A percentile compares a stretch with the other conserved stretches of the same genome.
Conservation (phyloP, 345 rosid genomes). For the Excoecaria agallocha region DNA sequence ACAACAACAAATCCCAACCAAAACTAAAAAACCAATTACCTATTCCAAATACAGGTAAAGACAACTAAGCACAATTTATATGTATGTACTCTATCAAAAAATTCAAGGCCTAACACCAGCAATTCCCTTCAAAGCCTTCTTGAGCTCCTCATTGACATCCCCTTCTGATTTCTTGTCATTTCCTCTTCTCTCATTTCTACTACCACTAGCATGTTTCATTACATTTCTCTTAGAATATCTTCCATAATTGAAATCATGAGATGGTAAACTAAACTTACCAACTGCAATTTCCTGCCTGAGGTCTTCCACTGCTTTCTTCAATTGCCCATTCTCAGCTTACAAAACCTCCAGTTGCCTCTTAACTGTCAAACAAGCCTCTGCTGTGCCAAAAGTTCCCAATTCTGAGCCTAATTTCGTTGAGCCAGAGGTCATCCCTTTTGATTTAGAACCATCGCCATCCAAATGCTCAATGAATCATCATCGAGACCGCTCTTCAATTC, state of each 20-base stretch:
- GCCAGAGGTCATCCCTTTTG: not conserved
- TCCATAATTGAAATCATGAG: slow-evolving; percentile 36
- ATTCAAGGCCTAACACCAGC: slow-evolving; percentile 28
- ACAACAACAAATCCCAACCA: no score
- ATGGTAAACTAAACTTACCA: slow-evolving; percentile 21
- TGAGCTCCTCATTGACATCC: slow-evolving; percentile 61
- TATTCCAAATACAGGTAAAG: no score
- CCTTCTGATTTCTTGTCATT: slow-evolving; percentile 55
- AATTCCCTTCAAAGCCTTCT: slow-evolving; percentile 59
- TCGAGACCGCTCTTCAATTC: slow-evolving; percentile 40
- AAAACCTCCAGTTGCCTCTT: slow-evolving; percentile 63
- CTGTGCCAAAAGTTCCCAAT: slow-evolving; percentile 36
- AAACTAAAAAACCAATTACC: no score
- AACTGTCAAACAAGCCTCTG: slow-evolving; percentile 47
- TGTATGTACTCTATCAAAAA: slow-evolving; percentile 10
- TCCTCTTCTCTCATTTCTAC: slow-evolving; percentile 40
- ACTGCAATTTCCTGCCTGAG: slow-evolving; percentile 45
- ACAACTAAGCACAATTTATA: no score
- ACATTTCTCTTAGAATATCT: slow-evolving; percentile 42
- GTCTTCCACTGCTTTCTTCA: no score
- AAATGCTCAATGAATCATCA: slow-evolving; percentile 62
- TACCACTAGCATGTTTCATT: slow-evolving; percentile 20
- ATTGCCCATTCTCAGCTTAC: slow-evolving; percentile 57
- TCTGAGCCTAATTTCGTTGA: slow-evolving; percentile 7
- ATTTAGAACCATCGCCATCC: slow-evolving; percentile 31